These are phyloP conservation scores for Stemphylium beticola DNA, from an alignment of 2,329 filamentous ascomycete genomes.

Conservation along the genomic window DNA sequence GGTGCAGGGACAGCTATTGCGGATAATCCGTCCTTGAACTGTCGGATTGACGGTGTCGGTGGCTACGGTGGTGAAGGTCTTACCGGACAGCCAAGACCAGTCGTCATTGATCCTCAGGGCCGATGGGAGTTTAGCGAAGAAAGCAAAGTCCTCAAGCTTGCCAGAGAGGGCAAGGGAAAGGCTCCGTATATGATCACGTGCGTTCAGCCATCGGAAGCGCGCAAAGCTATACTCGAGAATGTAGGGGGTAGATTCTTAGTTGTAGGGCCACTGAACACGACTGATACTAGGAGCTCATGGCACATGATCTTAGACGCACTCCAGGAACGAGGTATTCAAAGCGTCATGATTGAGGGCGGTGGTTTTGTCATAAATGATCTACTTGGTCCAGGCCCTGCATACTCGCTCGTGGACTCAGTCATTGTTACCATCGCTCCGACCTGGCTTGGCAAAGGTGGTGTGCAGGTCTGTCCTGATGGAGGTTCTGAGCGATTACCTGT, in stretches of 20 bases:
- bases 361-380: conserved; percentile 81
- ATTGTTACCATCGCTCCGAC: conserved; percentile 89
- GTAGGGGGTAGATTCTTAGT: conserved; percentile 35
- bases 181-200: conserved; percentile 72
- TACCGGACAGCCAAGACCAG: conserved; percentile 74
- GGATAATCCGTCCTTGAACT: conserved; percentile 87
- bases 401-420: conserved; percentile 70
- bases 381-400: conserved; percentile 50
- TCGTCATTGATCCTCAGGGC: conserved; percentile 80
- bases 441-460: conserved; percentile 84
- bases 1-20: conserved; percentile 83
- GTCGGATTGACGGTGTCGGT: conserved; percentile 69
- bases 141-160: conserved; percentile 71
- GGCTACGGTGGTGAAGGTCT: conserved; percentile 61
- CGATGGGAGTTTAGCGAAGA: conserved; percentile 69
- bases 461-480: conserved; percentile 75
- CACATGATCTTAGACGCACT: conserved; percentile 9
- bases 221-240: conserved; percentile 41
- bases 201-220: conserved; percentile 10
- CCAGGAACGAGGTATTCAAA: conserved; percentile 62
- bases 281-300: background rate
- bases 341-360: conserved; percentile 93
- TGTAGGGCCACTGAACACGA: background rate
- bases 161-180: conserved; percentile 68
- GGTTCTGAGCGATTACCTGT: conserved; percentile 60